Evolutionary conservation across 2,329 filamentous ascomycete genomes (phyloP).

Genomic region (Colletotrichum salicis): DNA sequence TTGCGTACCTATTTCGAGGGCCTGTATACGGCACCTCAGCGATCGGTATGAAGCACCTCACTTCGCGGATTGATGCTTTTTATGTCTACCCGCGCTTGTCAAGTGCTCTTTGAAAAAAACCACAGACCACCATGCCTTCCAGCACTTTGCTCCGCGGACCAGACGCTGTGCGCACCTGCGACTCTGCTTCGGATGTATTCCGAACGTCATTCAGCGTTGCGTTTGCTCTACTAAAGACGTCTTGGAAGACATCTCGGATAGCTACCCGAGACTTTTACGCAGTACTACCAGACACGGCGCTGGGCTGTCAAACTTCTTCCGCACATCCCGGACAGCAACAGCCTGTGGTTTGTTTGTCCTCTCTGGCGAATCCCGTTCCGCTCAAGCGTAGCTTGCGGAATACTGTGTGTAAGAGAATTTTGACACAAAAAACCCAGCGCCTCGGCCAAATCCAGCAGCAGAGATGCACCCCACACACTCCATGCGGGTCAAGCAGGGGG

Average conservation of each 20-base stretch:
- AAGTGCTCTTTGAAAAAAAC: background rate
- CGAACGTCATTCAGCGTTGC: background rate
- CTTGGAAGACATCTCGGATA: background rate
- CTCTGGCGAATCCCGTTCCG: background rate
- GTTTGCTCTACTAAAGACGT: no score
- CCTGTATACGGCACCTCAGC: no score
- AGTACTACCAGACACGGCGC: background rate
- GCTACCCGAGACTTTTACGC: background rate
- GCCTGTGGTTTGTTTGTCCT: background rate
- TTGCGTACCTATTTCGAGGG: background rate
- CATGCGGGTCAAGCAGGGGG: conserved; percentile 32
- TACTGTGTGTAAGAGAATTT: conserved; percentile 34
- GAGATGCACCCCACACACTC: conserved; percentile 34
- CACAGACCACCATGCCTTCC: conserved; percentile 11
- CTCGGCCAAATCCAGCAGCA: conserved; percentile 28
- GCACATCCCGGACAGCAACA: conserved; percentile 2
- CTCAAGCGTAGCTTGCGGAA: conserved; percentile 19
- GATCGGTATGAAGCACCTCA: no score
- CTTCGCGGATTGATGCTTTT: background rate
- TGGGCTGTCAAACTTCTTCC: background rate
- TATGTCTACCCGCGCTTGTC: background rate
- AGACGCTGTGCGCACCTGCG: background rate
- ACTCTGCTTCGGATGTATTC: background rate
- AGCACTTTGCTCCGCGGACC: background rate
- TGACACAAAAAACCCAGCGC: conserved; percentile 27